Percentiles rank a stretch among this genome's conserved stretches.
Conservation (phyloP, 352 stramenopile species). For the Phytophthora ramorum region DNA sequence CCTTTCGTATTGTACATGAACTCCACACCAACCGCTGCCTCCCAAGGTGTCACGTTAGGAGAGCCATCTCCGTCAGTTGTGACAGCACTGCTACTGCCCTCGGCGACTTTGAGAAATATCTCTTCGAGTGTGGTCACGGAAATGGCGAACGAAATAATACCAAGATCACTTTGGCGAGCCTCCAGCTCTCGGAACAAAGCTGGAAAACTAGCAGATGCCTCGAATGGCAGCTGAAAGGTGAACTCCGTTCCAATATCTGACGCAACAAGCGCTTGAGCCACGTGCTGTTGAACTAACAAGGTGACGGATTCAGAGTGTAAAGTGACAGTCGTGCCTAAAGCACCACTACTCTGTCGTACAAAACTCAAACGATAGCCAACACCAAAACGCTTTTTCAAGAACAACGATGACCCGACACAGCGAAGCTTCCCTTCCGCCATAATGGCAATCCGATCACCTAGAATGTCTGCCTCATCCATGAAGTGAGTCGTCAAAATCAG, state of each 20-base stretch:
- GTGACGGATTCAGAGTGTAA: neutral
- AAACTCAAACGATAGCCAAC: constrained; percentile 82
- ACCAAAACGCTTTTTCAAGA: constrained; percentile 85
- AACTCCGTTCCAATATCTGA: constrained; percentile 83
- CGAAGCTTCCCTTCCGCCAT: constrained; percentile 78
- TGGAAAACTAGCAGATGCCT: constrained; percentile 62
- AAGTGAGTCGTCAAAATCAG: constrained; percentile 94
- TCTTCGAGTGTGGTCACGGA: constrained; percentile 90
- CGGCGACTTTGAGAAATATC: constrained; percentile 91
- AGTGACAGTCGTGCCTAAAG: neutral
- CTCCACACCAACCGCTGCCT: constrained; percentile 16
- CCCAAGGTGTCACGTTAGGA: neutral
- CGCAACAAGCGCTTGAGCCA: constrained; percentile 46
- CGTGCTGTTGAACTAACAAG: constrained; percentile 41
- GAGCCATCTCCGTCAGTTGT: neutral
- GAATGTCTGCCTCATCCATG: constrained; percentile 93
- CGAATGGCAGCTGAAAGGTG: constrained; percentile 76
- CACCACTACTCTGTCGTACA: constrained; percentile 28
- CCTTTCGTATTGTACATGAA: constrained; percentile 9
- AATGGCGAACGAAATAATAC: constrained; percentile 71
- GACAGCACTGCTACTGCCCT: constrained; percentile 19
- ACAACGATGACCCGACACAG: constrained; percentile 83
- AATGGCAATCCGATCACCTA: constrained; percentile 92
- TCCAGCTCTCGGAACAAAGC: constrained; percentile 83
- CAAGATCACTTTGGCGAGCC: constrained; percentile 30